Base-by-base conservation (phyloP, 2,329 filamentous ascomycete species). In the Lachnellula occidentalis region DNA sequence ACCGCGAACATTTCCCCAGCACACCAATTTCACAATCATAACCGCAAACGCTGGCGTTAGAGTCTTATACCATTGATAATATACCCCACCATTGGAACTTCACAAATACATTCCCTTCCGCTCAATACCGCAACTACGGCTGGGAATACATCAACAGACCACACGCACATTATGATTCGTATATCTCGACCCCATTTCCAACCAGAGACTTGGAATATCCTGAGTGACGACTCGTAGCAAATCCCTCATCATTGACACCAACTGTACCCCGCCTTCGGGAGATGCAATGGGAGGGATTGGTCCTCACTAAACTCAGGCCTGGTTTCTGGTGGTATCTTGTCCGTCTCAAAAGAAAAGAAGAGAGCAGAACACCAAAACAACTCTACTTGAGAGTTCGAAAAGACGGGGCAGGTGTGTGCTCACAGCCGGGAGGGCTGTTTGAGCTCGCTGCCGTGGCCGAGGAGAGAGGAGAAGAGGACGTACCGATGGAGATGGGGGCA, bases 191-290 rank as follows among this genome's bases (percentile, higher is more conserved):
- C 17, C 55, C 61, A 36, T 41, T 62, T 59, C 51, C 57, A 66
- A 52, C 59, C 61, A 57, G 61, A 64, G 39, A 60, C 62, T 43
- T 65, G 64, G 64, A 61, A 62, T 48, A 17, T 55, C 41, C 62
- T 65, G 60, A 61, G 60, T 53, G 64, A 65, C 63, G 64, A 66
- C 63, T 66, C 51, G 64, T 62, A 66, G 50, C 62, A 66, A 45
- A 62, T 57, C 58, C 46, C 55, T 53, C 45, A 27, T 48, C 55
- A 57, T 54, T 60, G 58, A 65, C 57, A 53, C 37, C 57, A 64
- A 61, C 60, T 61, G 60, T 50, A 57, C 50, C 51, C 51, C 19
- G 17, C 31, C 50, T n/a, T 52, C n/a, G 12, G 55, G 60, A 64
- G 61, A 61, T 61, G 59, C 59, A 60, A 53, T 61, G 59, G 5